Evolutionary conservation across 2,329 filamentous ascomycete genomes (phyloP), one percentile per base, ranked within the genome.

Genomic region (Tolypocladium sp.): DNA sequence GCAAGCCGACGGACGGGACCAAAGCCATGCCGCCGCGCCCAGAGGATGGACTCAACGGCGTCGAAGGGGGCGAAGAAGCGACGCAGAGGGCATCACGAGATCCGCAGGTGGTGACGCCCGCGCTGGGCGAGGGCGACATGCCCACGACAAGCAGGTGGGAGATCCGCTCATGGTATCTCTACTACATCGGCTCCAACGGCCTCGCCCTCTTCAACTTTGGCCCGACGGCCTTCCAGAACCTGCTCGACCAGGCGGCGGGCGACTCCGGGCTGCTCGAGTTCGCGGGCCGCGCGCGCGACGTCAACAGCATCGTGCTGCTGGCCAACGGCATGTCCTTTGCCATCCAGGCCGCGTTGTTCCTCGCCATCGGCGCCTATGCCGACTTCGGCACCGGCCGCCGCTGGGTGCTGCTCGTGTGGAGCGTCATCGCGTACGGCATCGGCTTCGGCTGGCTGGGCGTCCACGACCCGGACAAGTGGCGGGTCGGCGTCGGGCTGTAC

Each of bases 371-470:
- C 57, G 76, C 76, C 0, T 81, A 79, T 62, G 80, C 80, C 63
- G 87, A 89, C 68, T 90, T 88, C 67, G 87, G 87, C 4, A 79
- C 78, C 15, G 87, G 86, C 71, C 74, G 84, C 15, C 83, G 83
- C 13, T 85, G 82, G 68, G 83, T 89, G 58, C 73, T 89, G 10
- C 79, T 89, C 55, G 79, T 78, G 10, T 77, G 86, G 62, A 86
- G 84, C 3, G 63, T 86, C 9, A 65, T 88, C 41, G 83, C 85
- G 1, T 89, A 79, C 69, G 85, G 72, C 40, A 79, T 87, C 62
- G 86, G 85, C 2, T 89, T 89, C 62, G 85, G 78, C 56, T 89
- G 86, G 84, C 70, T 89, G 2, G 85, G 84, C 25, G 84, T 89
- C 0, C 83, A 88, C 60, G 80, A 78, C 0, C 70, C 79, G 20